Evolutionary conservation across 495 filamentous ascomycete genomes (phyloP).

Genomic region (Astrothelium macrocarpum): DNA sequence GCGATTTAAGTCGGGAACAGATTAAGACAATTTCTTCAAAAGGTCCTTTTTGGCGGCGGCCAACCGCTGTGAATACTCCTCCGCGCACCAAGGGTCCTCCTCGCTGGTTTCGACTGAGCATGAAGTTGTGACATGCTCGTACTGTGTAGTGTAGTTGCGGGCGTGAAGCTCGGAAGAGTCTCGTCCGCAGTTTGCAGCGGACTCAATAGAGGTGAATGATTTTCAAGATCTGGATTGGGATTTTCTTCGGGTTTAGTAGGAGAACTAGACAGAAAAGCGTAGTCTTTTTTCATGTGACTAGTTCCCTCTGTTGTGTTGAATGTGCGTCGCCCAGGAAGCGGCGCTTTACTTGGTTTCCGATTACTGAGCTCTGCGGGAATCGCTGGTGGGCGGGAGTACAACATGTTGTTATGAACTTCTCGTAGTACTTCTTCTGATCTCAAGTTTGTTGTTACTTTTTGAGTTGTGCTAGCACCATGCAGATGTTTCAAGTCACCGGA

Average conservation of each 20-base stretch:
- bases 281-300: constrained; percentile 17
- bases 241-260: constrained; percentile 24
- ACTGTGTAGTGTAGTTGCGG: constrained; percentile 42
- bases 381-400: neutral
- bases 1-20: too few species aligned
- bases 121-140: constrained; percentile 41
- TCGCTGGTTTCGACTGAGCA: constrained; percentile 26
- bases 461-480: neutral
- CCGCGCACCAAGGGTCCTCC: constrained; percentile 49
- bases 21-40: constrained; percentile 27
- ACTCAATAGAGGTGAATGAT: neutral
- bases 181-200: constrained; percentile 7
- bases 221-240: neutral
- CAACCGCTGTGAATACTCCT: constrained; percentile 44
- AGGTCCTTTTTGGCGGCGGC: constrained; percentile 36
- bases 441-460: neutral
- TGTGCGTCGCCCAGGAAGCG: constrained; percentile 17
- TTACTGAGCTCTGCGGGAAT: constrained; percentile 11
- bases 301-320: constrained; percentile 7
- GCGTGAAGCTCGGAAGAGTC: constrained; percentile 20
- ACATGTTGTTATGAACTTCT: constrained; percentile 10
- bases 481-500: neutral
- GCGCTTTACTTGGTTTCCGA: constrained; percentile 23
- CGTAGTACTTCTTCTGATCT: constrained; percentile 18
- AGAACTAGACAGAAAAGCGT: constrained; percentile 40